Conservation (phyloP, 2,329 filamentous ascomycete species). For the Aspergillus ochraceoroseus region DNA sequence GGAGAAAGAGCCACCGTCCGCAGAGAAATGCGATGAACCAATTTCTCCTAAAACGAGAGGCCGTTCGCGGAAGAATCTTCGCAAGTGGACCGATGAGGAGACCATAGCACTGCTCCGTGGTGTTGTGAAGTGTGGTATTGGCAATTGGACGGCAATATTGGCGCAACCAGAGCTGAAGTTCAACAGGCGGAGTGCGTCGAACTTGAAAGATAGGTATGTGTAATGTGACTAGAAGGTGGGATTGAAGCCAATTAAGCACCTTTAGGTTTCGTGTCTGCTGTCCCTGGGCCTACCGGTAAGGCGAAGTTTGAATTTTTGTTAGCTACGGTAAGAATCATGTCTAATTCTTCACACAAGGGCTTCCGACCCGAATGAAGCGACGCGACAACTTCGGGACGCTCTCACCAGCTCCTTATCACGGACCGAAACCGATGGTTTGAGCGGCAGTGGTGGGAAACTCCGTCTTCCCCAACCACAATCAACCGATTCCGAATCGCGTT, state of each 20-base stretch:
- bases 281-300: slow-evolving; percentile 45
- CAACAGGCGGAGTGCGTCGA: slow-evolving; percentile 55
- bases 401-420: slow-evolving; percentile 33
- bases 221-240: not conserved
- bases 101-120: slow-evolving; percentile 55
- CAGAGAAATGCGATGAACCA: slow-evolving; percentile 20
- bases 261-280: slow-evolving; percentile 52
- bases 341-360: slow-evolving; percentile 22
- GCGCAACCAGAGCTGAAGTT: slow-evolving; percentile 55
- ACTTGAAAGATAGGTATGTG: slow-evolving; percentile 56
- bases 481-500: slow-evolving; percentile 18
- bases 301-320: not conserved
- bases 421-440: slow-evolving; percentile 27
- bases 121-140: slow-evolving; percentile 58
- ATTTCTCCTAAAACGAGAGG: slow-evolving; percentile 33
- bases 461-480: slow-evolving; percentile 25
- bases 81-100: slow-evolving; percentile 58
- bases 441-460: slow-evolving; percentile 23
- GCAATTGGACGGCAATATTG: slow-evolving; percentile 61
- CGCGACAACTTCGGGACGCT: slow-evolving; percentile 35
- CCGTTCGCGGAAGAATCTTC: slow-evolving; percentile 48
- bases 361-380: slow-evolving; percentile 36
- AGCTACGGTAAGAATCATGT: not conserved
- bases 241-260: slow-evolving; percentile 6
- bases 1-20: slow-evolving; percentile 5